A percentile compares a stretch with the other conserved stretches of the same genome.
These are phyloP conservation scores for Alternaria sp. DNA, from an alignment of 2,329 filamentous ascomycete species.

Conservation along the genomic window DNA sequence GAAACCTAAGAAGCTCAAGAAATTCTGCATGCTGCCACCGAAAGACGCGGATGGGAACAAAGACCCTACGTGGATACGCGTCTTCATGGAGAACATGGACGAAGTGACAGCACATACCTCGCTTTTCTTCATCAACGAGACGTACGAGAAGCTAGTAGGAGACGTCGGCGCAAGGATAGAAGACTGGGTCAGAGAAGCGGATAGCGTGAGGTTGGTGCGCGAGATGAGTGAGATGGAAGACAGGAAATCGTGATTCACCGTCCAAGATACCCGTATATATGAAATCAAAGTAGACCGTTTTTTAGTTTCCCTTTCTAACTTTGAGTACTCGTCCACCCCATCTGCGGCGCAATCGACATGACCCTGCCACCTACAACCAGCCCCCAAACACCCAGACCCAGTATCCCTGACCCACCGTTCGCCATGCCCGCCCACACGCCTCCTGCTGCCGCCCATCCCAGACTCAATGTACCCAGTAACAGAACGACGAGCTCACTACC, in stretches of 20 bases:
- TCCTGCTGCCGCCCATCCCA: constrained; percentile 28
- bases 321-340: not conserved
- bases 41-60: constrained; percentile 61
- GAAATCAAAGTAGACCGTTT: too few relatives aligned
- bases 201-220: constrained; percentile 37
- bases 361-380: constrained; percentile 8
- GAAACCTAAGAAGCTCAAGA: constrained; percentile 64
- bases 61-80: constrained; percentile 76
- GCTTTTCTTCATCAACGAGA: constrained; percentile 74
- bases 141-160: constrained; percentile 78
- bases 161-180: constrained; percentile 72
- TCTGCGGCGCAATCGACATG: constrained; percentile 1
- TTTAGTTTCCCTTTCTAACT: too few relatives aligned
- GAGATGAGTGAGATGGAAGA: constrained; percentile 28
- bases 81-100: constrained; percentile 83
- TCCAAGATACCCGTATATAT: not conserved
- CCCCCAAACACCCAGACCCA: constrained; percentile 9
- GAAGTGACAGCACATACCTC: constrained; percentile 86
- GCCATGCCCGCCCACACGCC: constrained; percentile 22
- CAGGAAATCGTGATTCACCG: constrained; percentile 1
- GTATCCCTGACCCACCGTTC: constrained; percentile 8
- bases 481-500: constrained; percentile 39
- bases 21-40: constrained; percentile 79
- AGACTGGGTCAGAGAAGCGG: constrained; percentile 72
- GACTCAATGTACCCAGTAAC: constrained; percentile 27